Evolutionary conservation across 164 flowering plant species (phyloP), one percentile per base, ranked within the genome.

Genomic region (Vitis rupestris): DNA sequence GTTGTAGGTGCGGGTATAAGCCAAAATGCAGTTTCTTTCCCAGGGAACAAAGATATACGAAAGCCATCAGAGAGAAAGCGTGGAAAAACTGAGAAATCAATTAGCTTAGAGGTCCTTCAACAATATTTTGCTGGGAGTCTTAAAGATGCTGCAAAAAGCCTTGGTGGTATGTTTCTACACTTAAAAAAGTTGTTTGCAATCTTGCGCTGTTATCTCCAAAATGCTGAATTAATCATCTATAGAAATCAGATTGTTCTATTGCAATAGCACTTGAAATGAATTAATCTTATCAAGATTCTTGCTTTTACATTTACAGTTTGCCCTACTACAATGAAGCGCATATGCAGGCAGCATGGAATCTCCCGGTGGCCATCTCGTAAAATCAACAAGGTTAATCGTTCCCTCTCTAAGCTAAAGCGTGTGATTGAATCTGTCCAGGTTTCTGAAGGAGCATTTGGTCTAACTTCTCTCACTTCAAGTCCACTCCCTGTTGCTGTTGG

Each of bases 291-390:
- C 19, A 54, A 51, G 23, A 0, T 78, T 75, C 62, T 75, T 69
- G 59, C 44, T 70, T 75, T 79, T 37, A 37, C 8, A 37, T 72
- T 72, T 76, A 50, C 91, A 95, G 99, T 93, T 78, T 95, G 98
- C 71, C 98, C 98, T 3, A 93, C 99, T 16, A 95, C 99, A 70
- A 91, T 95, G 98, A 95, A 95, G 82, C 97, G 99, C 50, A 95
- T 95, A 64, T 95, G 99, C 69, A 74, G 99, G 81, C 94, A 91
- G 74, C 98, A 95, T 79, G 98, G 99, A 48, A 95, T 95, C 66
- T 88, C 97, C 23, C 76, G 98, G 10, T 93, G 99, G 99, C 98
- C 98, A 56, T 95, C 98, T 74, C 97, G 97, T 74, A 95, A 93
- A 82, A 93, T 95, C 72, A 95, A 91, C 74, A 93, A 91, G 78